These are phyloP conservation scores for Gossypium stocksii DNA, from an alignment of 345 rosid species.

Conservation along the genomic window DNA sequence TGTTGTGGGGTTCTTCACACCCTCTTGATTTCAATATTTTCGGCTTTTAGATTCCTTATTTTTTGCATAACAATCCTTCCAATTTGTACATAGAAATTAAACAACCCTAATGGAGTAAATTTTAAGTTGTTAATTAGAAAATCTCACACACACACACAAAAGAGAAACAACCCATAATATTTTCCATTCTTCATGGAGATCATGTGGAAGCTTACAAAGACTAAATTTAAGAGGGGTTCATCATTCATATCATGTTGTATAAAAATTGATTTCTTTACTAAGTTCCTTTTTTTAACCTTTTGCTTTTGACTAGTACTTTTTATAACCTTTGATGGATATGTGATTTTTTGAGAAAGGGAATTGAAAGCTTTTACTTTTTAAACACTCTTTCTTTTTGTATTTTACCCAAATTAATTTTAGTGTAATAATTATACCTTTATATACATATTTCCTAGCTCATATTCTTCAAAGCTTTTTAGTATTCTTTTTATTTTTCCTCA, in stretches of 20 bases:
- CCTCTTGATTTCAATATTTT: constrained; percentile 8
- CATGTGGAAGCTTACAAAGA: background rate
- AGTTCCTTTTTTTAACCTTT: background rate
- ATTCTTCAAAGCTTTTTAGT: constrained; percentile 7
- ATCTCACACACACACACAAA: background rate
- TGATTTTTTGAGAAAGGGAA: constrained; percentile 3
- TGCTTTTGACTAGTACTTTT: constrained; percentile 5
- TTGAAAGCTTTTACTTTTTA: constrained; percentile 8
- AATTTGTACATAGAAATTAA: background rate
- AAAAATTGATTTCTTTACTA: background rate
- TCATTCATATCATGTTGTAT: background rate
- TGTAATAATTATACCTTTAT: background rate
- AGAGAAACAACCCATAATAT: background rate
- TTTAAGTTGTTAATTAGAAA: background rate
- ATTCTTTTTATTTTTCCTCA: constrained; percentile 2
- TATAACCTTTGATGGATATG: constrained; percentile 2
- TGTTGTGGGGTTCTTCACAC: constrained; percentile 6
- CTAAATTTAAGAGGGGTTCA: background rate
- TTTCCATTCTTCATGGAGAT: background rate
- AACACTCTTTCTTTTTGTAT: constrained; percentile 4
- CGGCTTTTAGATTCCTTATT: background rate
- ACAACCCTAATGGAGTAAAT: background rate
- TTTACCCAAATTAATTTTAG: background rate
- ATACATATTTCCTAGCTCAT: constrained; percentile 4
- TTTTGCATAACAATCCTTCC: background rate